Percentiles rank a stretch among this genome's conserved stretches.
These are phyloP conservation scores for Triticum dicoccoides DNA, from an alignment of 176 grass and related monocot genomes.

Conservation along the genomic window DNA sequence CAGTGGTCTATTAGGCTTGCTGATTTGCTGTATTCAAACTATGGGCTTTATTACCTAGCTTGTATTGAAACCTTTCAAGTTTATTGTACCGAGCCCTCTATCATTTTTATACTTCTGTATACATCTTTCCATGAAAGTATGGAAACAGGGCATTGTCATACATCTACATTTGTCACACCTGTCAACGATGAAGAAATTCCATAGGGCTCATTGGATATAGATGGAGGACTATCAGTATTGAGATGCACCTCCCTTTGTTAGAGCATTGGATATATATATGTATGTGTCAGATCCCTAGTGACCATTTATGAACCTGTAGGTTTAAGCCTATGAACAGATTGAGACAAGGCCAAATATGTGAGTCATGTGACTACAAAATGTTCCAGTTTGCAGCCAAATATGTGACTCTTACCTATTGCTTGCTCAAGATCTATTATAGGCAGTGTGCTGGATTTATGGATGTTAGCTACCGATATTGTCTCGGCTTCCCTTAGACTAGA, in stretches of 20 bases:
- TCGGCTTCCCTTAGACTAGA: background rate
- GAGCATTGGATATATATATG: too few species aligned
- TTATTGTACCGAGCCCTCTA: too few species aligned
- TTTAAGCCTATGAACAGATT: background rate
- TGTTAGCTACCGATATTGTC: background rate
- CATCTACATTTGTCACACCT: background rate
- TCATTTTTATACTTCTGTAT: background rate
- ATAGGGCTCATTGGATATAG: background rate
- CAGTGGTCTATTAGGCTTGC: background rate
- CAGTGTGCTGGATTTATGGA: background rate
- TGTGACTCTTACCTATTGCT: background rate
- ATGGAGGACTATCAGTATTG: background rate
- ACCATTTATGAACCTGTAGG: background rate
- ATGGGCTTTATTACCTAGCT: too few species aligned
- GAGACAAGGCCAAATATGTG: background rate
- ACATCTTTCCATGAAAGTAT: background rate
- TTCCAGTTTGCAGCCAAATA: background rate
- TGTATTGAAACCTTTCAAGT: too few species aligned
- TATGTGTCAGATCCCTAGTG: background rate
- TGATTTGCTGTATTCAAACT: background rate
- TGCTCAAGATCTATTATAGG: background rate
- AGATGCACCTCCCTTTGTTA: too few species aligned
- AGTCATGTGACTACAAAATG: background rate
- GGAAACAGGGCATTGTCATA: background rate
- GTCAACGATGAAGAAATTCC: background rate